A percentile compares a stretch with the other conserved stretches of the same genome.
These are phyloP conservation scores for Dictyostelium discoideum DNA, from an alignment of 78 protist species.

Conservation along the genomic window DNA sequence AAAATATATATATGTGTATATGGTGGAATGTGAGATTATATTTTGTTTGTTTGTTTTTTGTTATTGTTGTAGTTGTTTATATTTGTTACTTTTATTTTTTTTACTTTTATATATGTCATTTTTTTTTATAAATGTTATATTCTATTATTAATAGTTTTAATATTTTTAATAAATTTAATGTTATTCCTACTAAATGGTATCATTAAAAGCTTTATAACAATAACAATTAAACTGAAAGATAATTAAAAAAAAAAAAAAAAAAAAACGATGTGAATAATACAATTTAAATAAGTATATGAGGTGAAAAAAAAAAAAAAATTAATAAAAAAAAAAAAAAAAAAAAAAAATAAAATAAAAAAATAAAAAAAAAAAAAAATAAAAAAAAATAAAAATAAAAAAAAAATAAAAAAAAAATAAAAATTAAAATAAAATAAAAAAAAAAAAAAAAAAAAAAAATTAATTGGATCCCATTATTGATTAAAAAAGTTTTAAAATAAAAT, in stretches of 20 bases:
- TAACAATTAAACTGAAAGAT: not conserved
- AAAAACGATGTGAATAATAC: not conserved
- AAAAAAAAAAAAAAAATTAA: too few relatives aligned
- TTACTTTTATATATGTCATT: not conserved
- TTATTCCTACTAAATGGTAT: conserved; percentile 7
- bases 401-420: too few relatives aligned
- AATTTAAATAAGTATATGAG: not conserved
- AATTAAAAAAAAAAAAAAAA: not conserved
- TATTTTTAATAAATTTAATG: not conserved
- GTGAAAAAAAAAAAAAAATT: not conserved
- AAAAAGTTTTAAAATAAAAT: too few relatives aligned
- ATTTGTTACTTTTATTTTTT: not conserved
- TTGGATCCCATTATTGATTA: too few relatives aligned
- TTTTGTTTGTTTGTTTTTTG: too few relatives aligned
- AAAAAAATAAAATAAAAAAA: not conserved
- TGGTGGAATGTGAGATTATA: too few relatives aligned
- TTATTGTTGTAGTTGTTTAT: too few relatives aligned
- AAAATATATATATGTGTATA: not conserved
- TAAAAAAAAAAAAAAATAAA: not conserved
- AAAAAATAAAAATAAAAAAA: not conserved
- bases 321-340: not conserved
- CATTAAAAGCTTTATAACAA: not conserved
- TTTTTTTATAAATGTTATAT: not conserved
- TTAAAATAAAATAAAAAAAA: too few relatives aligned
- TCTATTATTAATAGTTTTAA: not conserved